Conservation (phyloP, 306 rosid genomes). For the Acacia acuminata region DNA sequence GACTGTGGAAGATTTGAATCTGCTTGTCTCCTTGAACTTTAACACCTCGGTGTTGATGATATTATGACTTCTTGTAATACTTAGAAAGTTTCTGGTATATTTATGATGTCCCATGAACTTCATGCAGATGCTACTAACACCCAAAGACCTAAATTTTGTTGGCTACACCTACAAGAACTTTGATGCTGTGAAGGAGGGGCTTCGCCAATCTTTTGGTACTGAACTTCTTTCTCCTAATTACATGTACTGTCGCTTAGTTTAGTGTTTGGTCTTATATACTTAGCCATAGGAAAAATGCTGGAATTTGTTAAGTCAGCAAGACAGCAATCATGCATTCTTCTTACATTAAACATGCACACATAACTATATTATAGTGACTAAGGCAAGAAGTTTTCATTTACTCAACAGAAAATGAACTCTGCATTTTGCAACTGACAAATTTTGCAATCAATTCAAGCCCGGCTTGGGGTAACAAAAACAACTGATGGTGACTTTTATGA, state of each 20-base stretch:
- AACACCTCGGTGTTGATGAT: neutral
- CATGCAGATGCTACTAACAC: slow-evolving; percentile 84
- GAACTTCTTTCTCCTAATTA: slow-evolving; percentile 26
- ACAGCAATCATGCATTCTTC: slow-evolving; percentile 27
- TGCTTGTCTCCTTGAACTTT: neutral
- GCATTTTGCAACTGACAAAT: neutral
- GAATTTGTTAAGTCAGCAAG: slow-evolving; percentile 6
- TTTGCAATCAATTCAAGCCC: slow-evolving; percentile 5
- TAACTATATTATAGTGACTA: neutral
- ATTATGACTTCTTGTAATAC: slow-evolving; percentile 7
- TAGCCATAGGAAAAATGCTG: slow-evolving; percentile 21
- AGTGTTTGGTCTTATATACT: slow-evolving; percentile 14
- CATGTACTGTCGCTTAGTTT: slow-evolving; percentile 7
- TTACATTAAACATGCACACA: neutral
- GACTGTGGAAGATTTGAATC: neutral
- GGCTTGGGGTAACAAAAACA: slow-evolving; percentile 13
- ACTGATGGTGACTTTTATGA: neutral
- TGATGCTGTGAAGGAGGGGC: slow-evolving; percentile 97
- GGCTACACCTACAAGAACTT: slow-evolving; percentile 98
- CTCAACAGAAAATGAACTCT: neutral
- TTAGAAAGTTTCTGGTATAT: slow-evolving; percentile 20
- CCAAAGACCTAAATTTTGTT: slow-evolving; percentile 95
- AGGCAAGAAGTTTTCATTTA: neutral
- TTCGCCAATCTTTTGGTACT: slow-evolving; percentile 78
- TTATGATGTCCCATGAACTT: slow-evolving; percentile 30